phyloP scores from a whole-genome alignment of 2,329 filamentous ascomycete species.

The Epichloe sp. region DNA sequence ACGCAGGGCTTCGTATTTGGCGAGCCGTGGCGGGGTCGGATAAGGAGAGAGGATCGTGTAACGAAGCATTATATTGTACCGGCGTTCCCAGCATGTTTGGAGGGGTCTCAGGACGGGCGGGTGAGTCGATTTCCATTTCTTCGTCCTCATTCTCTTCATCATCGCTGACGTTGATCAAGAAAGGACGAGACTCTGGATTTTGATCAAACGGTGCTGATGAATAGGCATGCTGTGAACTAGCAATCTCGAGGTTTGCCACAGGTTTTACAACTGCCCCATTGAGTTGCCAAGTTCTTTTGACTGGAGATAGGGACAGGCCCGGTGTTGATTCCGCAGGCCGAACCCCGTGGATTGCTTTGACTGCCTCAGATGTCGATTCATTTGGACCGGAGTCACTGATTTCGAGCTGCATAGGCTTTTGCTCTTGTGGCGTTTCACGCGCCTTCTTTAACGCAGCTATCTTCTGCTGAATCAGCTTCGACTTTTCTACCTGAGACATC shows the following conservation, averaged over 20 bases:
- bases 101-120: conserved; percentile 27
- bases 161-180: conserved; percentile 81
- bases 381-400: not conserved
- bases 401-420: not conserved
- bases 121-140: conserved; percentile 48
- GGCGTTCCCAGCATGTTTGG: conserved; percentile 18
- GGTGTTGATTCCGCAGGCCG: conserved; percentile 15
- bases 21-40: conserved; percentile 26
- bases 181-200: conserved; percentile 41
- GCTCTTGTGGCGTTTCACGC: conserved; percentile 26
- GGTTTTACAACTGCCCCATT: conserved; percentile 18
- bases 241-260: conserved; percentile 55
- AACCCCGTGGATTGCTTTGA: not conserved
- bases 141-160: conserved; percentile 49
- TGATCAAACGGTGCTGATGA: conserved; percentile 36
- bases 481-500: conserved; percentile 49
- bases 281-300: conserved; percentile 10
- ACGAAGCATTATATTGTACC: conserved; percentile 22
- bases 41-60: conserved; percentile 33
- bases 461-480: conserved; percentile 59
- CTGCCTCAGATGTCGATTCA: not conserved
- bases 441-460: conserved; percentile 60
- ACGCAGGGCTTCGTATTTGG: conserved; percentile 26
- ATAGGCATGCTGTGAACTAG: conserved; percentile 32
- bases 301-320: conserved; percentile 21